These are phyloP conservation scores for Fusarium compactum DNA, from an alignment of 2,329 filamentous ascomycete genomes.

Conservation along the genomic window DNA sequence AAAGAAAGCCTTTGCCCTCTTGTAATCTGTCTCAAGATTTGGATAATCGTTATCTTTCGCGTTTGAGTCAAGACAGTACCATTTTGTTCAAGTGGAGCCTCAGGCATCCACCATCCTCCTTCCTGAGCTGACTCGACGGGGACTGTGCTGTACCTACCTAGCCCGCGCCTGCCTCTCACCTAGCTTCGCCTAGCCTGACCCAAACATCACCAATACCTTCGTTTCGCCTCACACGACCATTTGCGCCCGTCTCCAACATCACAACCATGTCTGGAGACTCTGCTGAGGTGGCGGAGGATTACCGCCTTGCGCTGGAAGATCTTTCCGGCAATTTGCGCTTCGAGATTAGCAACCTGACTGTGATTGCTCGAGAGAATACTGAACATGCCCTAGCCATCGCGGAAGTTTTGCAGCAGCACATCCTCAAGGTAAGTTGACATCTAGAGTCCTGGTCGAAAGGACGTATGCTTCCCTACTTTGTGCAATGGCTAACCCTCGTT, in stretches of 20 bases:
- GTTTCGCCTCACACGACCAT: constrained; percentile 21
- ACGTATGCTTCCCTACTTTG: background rate
- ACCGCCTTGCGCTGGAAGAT: constrained; percentile 92
- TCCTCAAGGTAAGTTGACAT: constrained; percentile 81
- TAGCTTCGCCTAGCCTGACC: constrained; percentile 25
- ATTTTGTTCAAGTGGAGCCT: constrained; percentile 18
- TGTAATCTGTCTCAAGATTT: background rate
- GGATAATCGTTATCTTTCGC: constrained; percentile 1
- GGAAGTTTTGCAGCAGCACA: constrained; percentile 89
- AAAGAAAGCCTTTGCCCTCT: background rate
- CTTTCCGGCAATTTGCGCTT: constrained; percentile 90
- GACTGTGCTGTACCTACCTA: constrained; percentile 7
- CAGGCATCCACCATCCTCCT: constrained; percentile 14
- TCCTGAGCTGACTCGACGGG: background rate
- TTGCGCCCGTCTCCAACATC: constrained; percentile 28
- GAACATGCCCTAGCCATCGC: constrained; percentile 95
- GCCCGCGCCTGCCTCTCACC: constrained; percentile 1
- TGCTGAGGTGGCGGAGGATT: constrained; percentile 94
- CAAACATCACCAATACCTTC: constrained; percentile 25
- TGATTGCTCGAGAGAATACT: constrained; percentile 97
- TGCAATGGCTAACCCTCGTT: constrained; percentile 53
- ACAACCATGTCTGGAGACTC: constrained; percentile 65
- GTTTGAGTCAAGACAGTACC: constrained; percentile 6
- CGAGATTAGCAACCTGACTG: constrained; percentile 96
- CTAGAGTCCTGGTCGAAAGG: background rate